Base-by-base conservation (phyloP, 352 stramenopile species). In the Hyaloperonospora brassicae region DNA sequence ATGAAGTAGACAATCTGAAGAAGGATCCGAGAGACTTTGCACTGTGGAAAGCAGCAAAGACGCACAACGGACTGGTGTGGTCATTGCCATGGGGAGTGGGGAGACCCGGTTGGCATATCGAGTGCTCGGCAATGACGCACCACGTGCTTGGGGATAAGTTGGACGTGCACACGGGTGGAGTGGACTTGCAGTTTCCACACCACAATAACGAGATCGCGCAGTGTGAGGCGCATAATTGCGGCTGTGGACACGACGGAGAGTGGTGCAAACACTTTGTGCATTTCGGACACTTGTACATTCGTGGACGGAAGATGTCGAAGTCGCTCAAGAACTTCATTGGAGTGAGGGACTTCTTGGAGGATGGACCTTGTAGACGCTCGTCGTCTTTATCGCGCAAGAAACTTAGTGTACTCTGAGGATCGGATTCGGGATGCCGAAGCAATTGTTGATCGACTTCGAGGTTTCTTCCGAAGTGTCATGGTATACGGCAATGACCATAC, bases 321-420 rank as follows among this genome's bases (percentile, higher is more conserved):
- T 98, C 85, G 24, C 75, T 99, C 30, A 98, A 98, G 73, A 99
- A 98, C 65, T 99, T 98, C 61, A 93, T 98, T 55, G 98, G 91
- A 21, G 95, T 98, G 53, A 70, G 79, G 44, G 84, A 98, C 25
- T 88, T 97, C 57, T 59, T 97, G 25, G 55, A 35, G 0, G 60
- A 76, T 21, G 79, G 90, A 44, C 70, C 93, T 40, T 0, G 70
- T 76, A 13, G 82, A 95, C 48, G 76, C 91, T 38, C 96, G 96
- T 53, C 77, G 86, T 2, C 40, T 41, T 95, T 97, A 96, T 54
- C 74, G 79, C 8, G 58, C 77, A 5, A 87, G n/a, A n/a, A n/a
- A 87, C 34, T 68, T 93, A 25, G 57, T 89, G 39, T 95, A 89
- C 59, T 88, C 82, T 9, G 63, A 81, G 1, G 82, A 92, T 53